Evolutionary conservation across 495 filamentous ascomycete species (phyloP), one percentile per base, ranked within the genome.

Genomic region (Cercophora sp.): DNA sequence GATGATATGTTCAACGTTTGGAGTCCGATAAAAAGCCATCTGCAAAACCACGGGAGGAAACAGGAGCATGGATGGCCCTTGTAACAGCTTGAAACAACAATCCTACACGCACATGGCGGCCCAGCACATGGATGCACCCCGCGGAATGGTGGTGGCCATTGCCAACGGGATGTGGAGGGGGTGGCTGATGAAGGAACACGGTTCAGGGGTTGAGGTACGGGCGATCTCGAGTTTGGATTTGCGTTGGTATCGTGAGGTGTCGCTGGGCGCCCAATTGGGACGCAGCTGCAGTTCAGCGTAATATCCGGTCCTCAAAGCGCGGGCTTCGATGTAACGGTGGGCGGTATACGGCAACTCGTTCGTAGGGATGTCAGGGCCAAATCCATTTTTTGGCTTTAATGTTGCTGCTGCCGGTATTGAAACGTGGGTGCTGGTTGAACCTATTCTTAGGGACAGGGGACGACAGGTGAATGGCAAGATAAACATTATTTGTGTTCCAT

Each of bases 281-380:
- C 1, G 24, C 4, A 26, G 18, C 20, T 50, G 47, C 35, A 50
- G 47, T 11, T 47, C 13, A 27, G 5, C 16, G 16, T 11, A 5
- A 29, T 16, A 34, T 20, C 16, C 16, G 18, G 24, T 4, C 41
- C 29, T 44, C 41, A 44, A 27, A 44, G 41, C 41, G 41, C 24
- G 24, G 26, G 31, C 31, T 18, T 36, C 16, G n/a, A 47, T 47
- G 44, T 34, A 34, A 47, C 44, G 27, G 44, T 32, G 29, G 29
- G 9, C 13, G 41, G 20, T n/a, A 19, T 16, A 24, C 41, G n/a
- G 16, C 41, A 8, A 23, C 18, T 13, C 24, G n/a, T n/a, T n/a
- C n/a, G n/a, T n/a, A n/a, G n/a, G n/a, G n/a, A n/a, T n/a, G n/a
- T n/a, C n/a, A n/a, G n/a, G n/a, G n/a, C n/a, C n/a, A n/a, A n/a